These are phyloP conservation scores for Rhizopogon vulgaris DNA, from an alignment of 768 basidiomycete species.

Conservation along the genomic window DNA sequence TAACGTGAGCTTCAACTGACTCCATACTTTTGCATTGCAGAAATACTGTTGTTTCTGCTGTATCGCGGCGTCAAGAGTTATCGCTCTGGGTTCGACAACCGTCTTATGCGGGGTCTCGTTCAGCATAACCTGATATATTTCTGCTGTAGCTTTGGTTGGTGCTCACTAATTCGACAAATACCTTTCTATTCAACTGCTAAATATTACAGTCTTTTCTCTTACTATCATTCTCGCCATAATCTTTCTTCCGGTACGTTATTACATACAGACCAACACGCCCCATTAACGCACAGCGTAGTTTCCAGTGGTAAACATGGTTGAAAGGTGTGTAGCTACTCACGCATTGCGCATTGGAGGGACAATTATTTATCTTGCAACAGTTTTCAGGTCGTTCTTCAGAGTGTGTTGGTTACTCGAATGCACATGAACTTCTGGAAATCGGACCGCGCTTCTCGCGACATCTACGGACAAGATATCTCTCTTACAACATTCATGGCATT, in stretches of 20 bases:
- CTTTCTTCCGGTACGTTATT: neutral
- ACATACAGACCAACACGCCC: neutral
- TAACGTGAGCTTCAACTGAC: neutral
- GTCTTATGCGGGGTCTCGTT: neutral
- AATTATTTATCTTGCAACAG: neutral
- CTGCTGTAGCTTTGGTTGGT: neutral
- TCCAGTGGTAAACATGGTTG: neutral
- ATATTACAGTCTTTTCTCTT: neutral
- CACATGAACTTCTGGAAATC: neutral
- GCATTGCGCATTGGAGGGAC: neutral
- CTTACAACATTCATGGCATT: neutral
- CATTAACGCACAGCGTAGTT: neutral
- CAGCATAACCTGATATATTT: neutral
- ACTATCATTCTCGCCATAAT: neutral
- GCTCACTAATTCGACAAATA: too few species aligned
- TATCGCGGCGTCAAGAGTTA: neutral
- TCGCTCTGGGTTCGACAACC: neutral
- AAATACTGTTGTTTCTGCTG: neutral
- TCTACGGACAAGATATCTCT: neutral
- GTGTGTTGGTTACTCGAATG: neutral
- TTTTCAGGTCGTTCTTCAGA: neutral
- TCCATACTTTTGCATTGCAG: neutral
- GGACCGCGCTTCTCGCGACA: neutral
- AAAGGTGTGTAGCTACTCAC: neutral
- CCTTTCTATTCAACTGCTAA: neutral